phyloP scores from a whole-genome alignment of 495 filamentous ascomycete genomes.

The Aspergillus leporis region DNA sequence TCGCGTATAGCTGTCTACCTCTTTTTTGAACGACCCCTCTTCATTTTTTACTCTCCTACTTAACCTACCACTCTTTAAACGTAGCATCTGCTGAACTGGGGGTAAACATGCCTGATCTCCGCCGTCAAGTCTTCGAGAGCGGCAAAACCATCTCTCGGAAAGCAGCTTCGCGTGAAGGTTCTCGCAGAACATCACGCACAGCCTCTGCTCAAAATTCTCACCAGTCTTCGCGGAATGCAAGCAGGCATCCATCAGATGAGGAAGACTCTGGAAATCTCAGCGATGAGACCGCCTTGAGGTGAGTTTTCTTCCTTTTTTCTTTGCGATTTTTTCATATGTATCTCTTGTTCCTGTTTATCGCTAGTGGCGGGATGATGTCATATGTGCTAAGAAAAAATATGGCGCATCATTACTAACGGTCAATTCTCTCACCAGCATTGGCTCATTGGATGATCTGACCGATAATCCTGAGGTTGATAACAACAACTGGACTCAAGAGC shows the following conservation, averaged over 20 bases:
- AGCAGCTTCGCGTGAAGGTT: slow-evolving; percentile 71
- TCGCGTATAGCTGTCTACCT: background rate
- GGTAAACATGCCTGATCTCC: slow-evolving; percentile 54
- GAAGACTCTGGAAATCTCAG: slow-evolving; percentile 67
- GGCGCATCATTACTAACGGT: slow-evolving; percentile 9
- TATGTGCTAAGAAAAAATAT: slow-evolving; percentile 8
- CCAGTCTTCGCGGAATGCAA: slow-evolving; percentile 55
- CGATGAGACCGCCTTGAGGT: slow-evolving; percentile 72
- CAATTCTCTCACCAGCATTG: slow-evolving; percentile 26
- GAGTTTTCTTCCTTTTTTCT: slow-evolving; percentile 23
- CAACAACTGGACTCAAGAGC: slow-evolving; percentile 63
- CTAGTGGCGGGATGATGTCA: slow-evolving; percentile 44
- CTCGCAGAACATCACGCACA: slow-evolving; percentile 61
- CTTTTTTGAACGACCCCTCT: slow-evolving; percentile 2
- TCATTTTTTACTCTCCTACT: background rate
- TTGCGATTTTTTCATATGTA: slow-evolving; percentile 11
- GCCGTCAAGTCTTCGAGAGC: slow-evolving; percentile 77
- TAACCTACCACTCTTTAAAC: background rate
- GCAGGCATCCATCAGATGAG: slow-evolving; percentile 70
- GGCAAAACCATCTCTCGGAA: slow-evolving; percentile 93
- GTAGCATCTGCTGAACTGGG: background rate
- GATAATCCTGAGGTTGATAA: slow-evolving; percentile 57
- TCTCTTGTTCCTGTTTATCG: slow-evolving; percentile 13
- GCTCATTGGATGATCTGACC: slow-evolving; percentile 61
- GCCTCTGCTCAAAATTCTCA: slow-evolving; percentile 64